phyloP scores from a whole-genome alignment of 2,329 filamentous ascomycete genomes.

The Calonectria honghensis region DNA sequence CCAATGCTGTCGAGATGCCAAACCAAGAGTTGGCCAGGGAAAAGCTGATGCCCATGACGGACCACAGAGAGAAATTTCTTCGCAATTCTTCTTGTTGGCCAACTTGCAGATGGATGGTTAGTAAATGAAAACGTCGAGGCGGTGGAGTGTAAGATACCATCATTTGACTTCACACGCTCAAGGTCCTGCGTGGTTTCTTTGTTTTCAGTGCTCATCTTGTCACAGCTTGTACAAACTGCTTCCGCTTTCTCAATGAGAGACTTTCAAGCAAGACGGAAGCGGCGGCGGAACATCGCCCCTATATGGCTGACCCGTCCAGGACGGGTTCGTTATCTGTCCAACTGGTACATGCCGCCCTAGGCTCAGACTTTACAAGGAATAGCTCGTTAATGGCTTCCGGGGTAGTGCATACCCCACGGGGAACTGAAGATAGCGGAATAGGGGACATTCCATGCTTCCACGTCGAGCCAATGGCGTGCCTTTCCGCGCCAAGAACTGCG shows the following conservation, averaged over 20 bases:
- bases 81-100: slow-evolving; percentile 30
- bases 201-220: not conserved
- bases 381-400: not conserved
- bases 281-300: not conserved
- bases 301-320: not conserved
- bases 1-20: slow-evolving; percentile 34
- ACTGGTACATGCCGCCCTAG: not conserved
- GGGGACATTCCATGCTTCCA: not conserved
- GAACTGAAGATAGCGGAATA: slow-evolving; percentile 26
- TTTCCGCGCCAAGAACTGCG: slow-evolving; percentile 6
- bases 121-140: not conserved
- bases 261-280: not conserved
- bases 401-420: slow-evolving; percentile 28
- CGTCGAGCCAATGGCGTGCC: not conserved
- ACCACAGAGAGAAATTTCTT: slow-evolving; percentile 41
- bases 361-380: not conserved
- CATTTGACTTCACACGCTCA: slow-evolving; percentile 23
- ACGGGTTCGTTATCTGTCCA: not conserved
- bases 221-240: not conserved
- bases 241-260: too few relatives aligned
- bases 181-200: slow-evolving; percentile 10
- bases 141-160: not conserved
- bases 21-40: slow-evolving; percentile 41
- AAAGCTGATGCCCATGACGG: slow-evolving; percentile 40
- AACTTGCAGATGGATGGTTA: not conserved